Evolutionary conservation across 805 yeast species (phyloP).

Genomic region (Teunomyces panamensis): DNA sequence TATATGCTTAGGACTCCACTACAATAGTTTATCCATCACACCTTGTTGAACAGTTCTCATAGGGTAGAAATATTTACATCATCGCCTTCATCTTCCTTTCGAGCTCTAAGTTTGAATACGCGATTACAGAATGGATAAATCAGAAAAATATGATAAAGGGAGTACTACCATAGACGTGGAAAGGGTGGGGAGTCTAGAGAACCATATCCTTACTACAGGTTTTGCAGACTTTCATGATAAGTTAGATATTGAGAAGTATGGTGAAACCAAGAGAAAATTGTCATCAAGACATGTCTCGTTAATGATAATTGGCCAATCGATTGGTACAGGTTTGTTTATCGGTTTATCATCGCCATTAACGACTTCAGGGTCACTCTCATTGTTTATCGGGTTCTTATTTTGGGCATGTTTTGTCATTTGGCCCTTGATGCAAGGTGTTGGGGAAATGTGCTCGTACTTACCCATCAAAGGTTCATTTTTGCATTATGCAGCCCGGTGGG

Average conservation of each 20-base stretch:
- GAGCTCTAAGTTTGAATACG: not conserved
- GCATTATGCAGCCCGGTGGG: slow-evolving; percentile 33
- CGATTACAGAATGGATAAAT: not conserved
- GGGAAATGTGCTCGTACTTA: slow-evolving; percentile 36
- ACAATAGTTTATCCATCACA: too few species aligned
- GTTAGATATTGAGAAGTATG: slow-evolving; percentile 26
- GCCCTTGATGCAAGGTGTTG: slow-evolving; percentile 37
- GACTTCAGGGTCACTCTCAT: slow-evolving; percentile 32
- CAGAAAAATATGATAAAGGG: not conserved
- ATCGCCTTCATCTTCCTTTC: too few species aligned
- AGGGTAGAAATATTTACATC: too few species aligned
- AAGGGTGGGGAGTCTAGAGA: slow-evolving; percentile 7
- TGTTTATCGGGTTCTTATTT: slow-evolving; percentile 29
- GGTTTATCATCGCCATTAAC: slow-evolving; percentile 30
- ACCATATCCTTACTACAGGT: slow-evolving; percentile 4
- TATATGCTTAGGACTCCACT: too few species aligned
- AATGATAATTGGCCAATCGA: slow-evolving; percentile 33
- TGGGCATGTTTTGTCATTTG: slow-evolving; percentile 31
- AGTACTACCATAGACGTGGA: slow-evolving; percentile 7
- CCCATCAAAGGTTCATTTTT: slow-evolving; percentile 36
- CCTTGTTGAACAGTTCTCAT: too few species aligned
- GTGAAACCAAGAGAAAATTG: slow-evolving; percentile 27
- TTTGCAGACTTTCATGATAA: slow-evolving; percentile 25
- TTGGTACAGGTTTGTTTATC: slow-evolving; percentile 36
- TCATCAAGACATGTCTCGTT: slow-evolving; percentile 31